A percentile compares a stretch with the other conserved stretches of the same genome.
These are phyloP conservation scores for Coniochaeta sp. DNA, from an alignment of 2,329 filamentous ascomycete species.

Conservation along the genomic window DNA sequence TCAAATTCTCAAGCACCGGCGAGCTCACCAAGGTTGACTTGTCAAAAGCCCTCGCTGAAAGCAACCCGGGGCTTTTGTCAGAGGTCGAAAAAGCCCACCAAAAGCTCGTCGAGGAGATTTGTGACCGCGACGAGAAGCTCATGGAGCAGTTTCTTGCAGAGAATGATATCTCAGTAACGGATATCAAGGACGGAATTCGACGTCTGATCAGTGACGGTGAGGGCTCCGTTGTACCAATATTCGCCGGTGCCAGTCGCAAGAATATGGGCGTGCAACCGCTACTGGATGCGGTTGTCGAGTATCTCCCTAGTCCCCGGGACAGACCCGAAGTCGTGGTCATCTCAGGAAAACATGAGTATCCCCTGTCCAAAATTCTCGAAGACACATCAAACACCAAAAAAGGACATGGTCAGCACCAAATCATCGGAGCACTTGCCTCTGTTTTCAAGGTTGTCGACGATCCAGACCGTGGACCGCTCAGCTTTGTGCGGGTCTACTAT, in stretches of 20 bases:
- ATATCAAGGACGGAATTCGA: constrained; percentile 68
- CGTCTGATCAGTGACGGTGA: constrained; percentile 60
- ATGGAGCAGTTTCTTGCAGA: constrained; percentile 80
- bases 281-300: constrained; percentile 79
- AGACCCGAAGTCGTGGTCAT: constrained; percentile 72
- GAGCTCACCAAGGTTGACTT: constrained; percentile 21
- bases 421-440: constrained; percentile 45
- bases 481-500: constrained; percentile 88
- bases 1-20: constrained; percentile 57
- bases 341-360: constrained; percentile 50
- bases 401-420: constrained; percentile 17
- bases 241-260: constrained; percentile 85
- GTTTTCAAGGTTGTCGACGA: constrained; percentile 97
- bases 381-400: constrained; percentile 4
- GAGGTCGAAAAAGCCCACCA: constrained; percentile 72
- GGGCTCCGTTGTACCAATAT: constrained; percentile 74
- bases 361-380: constrained; percentile 30
- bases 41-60: constrained; percentile 34
- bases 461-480: constrained; percentile 73
- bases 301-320: constrained; percentile 76
- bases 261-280: constrained; percentile 93
- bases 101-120: constrained; percentile 73
- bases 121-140: constrained; percentile 80
- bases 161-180: constrained; percentile 60
- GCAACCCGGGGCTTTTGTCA: constrained; percentile 46